phyloP scores from a whole-genome alignment of 257 asterid genomes.

The Capsicum chinense region DNA sequence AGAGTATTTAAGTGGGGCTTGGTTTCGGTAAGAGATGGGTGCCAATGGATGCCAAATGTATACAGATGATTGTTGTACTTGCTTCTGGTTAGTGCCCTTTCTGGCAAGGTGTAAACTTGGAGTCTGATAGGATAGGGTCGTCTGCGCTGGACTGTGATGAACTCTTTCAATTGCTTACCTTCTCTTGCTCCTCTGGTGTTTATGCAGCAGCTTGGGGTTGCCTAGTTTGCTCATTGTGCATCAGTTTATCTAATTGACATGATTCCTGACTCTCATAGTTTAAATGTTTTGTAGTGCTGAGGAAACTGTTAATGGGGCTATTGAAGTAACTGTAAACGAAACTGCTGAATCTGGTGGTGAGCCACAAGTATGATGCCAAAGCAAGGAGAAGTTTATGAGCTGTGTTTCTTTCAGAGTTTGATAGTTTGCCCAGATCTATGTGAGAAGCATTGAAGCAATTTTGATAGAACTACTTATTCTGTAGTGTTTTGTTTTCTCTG shows the following conservation, averaged over 20 bases:
- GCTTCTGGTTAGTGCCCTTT: constrained; percentile 8
- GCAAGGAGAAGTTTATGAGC: neutral
- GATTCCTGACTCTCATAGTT: neutral
- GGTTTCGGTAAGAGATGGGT: neutral
- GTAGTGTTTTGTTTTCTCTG: constrained; percentile 20
- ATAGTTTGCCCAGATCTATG: neutral
- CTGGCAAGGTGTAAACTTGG: neutral
- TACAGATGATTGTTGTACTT: neutral
- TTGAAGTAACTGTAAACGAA: constrained; percentile 37
- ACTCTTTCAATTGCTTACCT: neutral
- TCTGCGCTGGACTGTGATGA: neutral
- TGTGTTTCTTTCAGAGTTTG: neutral
- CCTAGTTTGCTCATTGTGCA: neutral
- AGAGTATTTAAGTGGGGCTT: neutral
- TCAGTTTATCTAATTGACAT: neutral
- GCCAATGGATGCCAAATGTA: neutral
- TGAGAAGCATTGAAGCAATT: constrained; percentile 40
- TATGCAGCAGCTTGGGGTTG: neutral
- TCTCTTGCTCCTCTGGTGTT: neutral
- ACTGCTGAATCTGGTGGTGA: constrained; percentile 26
- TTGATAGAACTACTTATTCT: constrained; percentile 41
- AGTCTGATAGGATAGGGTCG: neutral
- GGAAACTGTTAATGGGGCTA: constrained; percentile 33
- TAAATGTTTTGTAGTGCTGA: constrained; percentile 36
- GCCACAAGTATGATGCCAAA: constrained; percentile 25